Percentiles rank a stretch among this genome's conserved stretches.
Conservation (phyloP, 805 yeast genomes). For the Kluyveromyces aestuarii region DNA sequence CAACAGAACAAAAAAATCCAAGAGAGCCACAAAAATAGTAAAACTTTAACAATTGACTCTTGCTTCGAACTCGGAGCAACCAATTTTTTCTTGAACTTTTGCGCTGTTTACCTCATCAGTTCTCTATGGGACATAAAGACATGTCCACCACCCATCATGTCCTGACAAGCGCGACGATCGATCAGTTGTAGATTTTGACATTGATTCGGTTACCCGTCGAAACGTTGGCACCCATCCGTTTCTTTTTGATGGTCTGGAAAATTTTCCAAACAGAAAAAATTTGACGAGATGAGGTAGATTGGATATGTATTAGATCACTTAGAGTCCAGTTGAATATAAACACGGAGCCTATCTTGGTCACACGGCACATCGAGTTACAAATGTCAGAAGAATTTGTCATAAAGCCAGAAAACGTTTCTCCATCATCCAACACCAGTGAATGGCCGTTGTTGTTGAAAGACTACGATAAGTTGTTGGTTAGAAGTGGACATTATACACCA, state of each 20-base stretch:
- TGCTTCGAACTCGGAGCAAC: background rate
- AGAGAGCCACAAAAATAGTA: no score
- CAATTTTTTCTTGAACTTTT: no score
- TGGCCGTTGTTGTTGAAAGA: conserved; percentile 95
- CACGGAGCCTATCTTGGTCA: background rate
- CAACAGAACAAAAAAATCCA: no score
- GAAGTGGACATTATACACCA: conserved; percentile 97
- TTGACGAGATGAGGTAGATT: background rate
- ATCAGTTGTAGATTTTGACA: no score
- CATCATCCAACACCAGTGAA: conserved; percentile 78
- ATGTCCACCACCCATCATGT: no score
- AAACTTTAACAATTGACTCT: no score
- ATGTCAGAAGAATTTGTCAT: conserved; percentile 69
- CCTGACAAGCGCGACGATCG: no score
- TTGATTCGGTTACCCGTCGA: background rate
- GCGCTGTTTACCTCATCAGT: no score
- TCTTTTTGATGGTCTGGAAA: background rate
- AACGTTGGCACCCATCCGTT: background rate
- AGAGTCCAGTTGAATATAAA: background rate
- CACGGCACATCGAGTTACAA: background rate
- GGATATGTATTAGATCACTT: background rate
- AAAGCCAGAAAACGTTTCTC: conserved; percentile 76
- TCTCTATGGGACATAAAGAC: no score
- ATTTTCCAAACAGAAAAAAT: background rate
- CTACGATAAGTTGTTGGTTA: conserved; percentile 86